Base-by-base conservation (phyloP, 805 yeast genomes). In the Nakazawaea pomicola region DNA sequence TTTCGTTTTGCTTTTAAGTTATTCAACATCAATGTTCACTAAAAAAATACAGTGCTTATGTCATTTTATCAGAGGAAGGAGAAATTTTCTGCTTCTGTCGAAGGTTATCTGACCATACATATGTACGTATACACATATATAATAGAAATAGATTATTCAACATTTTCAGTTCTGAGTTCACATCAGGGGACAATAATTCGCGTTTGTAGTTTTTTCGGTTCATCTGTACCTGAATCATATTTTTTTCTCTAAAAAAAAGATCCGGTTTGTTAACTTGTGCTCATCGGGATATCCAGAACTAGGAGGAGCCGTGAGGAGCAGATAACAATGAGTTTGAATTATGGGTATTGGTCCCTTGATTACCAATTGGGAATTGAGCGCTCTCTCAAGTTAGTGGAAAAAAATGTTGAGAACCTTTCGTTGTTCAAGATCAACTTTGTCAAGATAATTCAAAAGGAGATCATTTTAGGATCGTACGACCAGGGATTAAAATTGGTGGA, bases 1-100 rank as follows among this genome's bases (percentile, higher is more conserved):
- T 33, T 35, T 16, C 10, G 15, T 35, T 27, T 17, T 24, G 11
- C 12, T 27, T 35, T 25, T 10, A 3, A 16, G 15, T 32, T 38
- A 24, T 38, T 38, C 42, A 38, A 31, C 36, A 31, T 38, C 25
- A 31, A 32, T 36, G 29, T 30, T 30, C 20, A 10, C 33, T 11
- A 15, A 30, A 10, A 14, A n/a, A 28, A 14, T 12, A 28, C n/a
- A 12, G 30, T 28, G n/a, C n/a, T n/a, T n/a, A n/a, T n/a, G n/a
- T n/a, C n/a, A n/a, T n/a, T n/a, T n/a, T n/a, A n/a, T n/a, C n/a
- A n/a, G n/a, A n/a, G n/a, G n/a, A n/a, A n/a, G n/a, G n/a, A n/a
- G n/a, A n/a, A n/a, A n/a, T n/a, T n/a, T n/a, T n/a, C n/a, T n/a
- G n/a, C n/a, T n/a, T n/a, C n/a, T n/a, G n/a, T n/a, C n/a, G n/a